A percentile compares a stretch with the other conserved stretches of the same genome.
phyloP scores from a whole-genome alignment of 345 rosid species.

The Fremontodendron californicum region DNA sequence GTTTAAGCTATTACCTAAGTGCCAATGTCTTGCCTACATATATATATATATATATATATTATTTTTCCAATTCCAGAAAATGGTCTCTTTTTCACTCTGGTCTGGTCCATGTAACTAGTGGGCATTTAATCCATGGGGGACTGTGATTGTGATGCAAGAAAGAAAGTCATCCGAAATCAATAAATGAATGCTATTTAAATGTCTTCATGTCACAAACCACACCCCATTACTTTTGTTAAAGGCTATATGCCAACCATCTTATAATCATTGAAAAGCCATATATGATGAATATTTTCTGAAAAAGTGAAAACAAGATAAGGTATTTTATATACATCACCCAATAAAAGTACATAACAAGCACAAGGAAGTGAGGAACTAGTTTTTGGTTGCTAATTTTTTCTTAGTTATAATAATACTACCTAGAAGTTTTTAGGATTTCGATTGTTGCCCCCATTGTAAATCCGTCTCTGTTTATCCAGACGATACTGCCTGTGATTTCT shows the following conservation, averaged over 20 bases:
- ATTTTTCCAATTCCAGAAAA: not conserved
- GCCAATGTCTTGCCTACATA: not conserved
- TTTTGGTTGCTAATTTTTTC: not conserved
- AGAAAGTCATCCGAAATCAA: not conserved
- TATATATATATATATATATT: not conserved
- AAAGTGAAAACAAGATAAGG: not conserved
- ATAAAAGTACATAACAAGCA: not conserved
- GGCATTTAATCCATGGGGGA: not conserved
- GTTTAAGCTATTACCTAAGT: not conserved
- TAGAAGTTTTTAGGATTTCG: not conserved
- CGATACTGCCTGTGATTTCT: slow-evolving; percentile 34
- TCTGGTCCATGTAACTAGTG: not conserved
- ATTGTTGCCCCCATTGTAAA: not conserved
- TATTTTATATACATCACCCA: not conserved
- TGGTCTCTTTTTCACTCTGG: not conserved
- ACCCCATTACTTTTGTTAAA: not conserved
- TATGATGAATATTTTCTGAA: not conserved
- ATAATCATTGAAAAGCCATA: not conserved
- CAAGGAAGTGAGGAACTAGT: not conserved
- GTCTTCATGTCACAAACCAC: not conserved
- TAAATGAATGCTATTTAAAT: not conserved
- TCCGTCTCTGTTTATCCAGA: slow-evolving; percentile 22
- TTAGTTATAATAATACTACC: not conserved
- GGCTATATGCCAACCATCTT: not conserved
- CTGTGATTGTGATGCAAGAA: not conserved